Evolutionary conservation across 352 stramenopile species (phyloP).

Genomic region (Bremia lactucae): DNA sequence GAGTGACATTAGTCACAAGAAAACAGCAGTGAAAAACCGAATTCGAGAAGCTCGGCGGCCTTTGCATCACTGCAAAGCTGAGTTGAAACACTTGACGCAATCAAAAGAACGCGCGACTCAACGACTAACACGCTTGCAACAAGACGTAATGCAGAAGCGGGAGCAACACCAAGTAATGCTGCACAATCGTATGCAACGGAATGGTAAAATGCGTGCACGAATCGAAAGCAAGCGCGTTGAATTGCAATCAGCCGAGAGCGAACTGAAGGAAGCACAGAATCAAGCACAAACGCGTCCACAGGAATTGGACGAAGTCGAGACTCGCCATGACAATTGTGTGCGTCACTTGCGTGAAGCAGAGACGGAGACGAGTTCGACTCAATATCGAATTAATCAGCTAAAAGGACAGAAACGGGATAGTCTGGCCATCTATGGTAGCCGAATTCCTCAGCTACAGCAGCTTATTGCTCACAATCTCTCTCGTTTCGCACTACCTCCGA

Average conservation of each 20-base stretch:
- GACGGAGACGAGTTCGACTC: slow-evolving; percentile 20
- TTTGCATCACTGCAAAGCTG: slow-evolving; percentile 38
- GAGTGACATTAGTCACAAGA: slow-evolving; percentile 15
- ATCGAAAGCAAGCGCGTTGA: slow-evolving; percentile 37
- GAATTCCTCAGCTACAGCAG: slow-evolving; percentile 45
- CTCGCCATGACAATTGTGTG: slow-evolving; percentile 31
- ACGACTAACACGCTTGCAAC: slow-evolving; percentile 28
- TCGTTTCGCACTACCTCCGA: slow-evolving; percentile 45
- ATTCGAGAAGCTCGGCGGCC: slow-evolving; percentile 46
- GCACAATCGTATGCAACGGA: slow-evolving; percentile 26
- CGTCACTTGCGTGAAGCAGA: slow-evolving; percentile 38
- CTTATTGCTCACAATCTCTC: slow-evolving; percentile 50
- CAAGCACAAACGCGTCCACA: not conserved
- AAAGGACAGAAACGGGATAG: slow-evolving; percentile 34
- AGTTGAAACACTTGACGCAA: slow-evolving; percentile 36
- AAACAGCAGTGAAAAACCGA: slow-evolving; percentile 31
- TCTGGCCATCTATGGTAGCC: slow-evolving; percentile 43
- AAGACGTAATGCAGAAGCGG: slow-evolving; percentile 34
- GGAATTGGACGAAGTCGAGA: slow-evolving; percentile 21
- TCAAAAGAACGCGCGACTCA: slow-evolving; percentile 29
- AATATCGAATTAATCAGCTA: slow-evolving; percentile 28
- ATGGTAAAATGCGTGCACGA: slow-evolving; percentile 29
- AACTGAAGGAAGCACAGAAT: not conserved
- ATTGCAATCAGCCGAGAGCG: slow-evolving; percentile 11
- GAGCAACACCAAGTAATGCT: slow-evolving; percentile 35